Percentiles rank a stretch among this genome's conserved stretches.
Conservation (phyloP, 148 eudicot genomes). For the Rhododendron ovatum region DNA sequence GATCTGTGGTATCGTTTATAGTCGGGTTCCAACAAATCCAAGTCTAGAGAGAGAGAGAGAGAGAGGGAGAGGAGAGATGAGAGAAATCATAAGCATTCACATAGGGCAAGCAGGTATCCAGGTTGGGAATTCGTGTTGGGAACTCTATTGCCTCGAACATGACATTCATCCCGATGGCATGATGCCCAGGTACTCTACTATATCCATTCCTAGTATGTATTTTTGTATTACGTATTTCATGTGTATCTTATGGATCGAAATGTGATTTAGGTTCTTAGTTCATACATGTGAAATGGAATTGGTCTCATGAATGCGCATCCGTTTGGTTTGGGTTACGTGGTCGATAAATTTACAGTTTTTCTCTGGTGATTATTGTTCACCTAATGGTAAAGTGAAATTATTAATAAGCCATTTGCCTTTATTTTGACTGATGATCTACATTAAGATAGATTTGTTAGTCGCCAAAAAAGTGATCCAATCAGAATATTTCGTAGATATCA, state of each 20-base stretch:
- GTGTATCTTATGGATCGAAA: neutral
- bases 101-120: slow-evolving; percentile 59
- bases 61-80: slow-evolving; percentile 23
- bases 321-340: neutral
- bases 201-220: neutral
- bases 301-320: neutral
- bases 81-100: slow-evolving; percentile 53
- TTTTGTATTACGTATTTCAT: neutral
- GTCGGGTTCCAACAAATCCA: too few species aligned
- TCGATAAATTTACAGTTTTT: neutral
- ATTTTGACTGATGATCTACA: neutral
- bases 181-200: slow-evolving; percentile 38
- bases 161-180: slow-evolving; percentile 50
- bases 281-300: neutral
- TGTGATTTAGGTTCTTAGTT: neutral
- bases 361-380: neutral
- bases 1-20: neutral
- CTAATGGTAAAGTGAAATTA: neutral
- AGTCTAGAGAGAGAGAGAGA: neutral
- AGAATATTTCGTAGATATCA: neutral
- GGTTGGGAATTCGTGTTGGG: slow-evolving; percentile 60
- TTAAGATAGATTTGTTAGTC: neutral
- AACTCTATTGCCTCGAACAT: slow-evolving; percentile 53
- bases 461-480: neutral
- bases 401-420: too few species aligned